These are phyloP conservation scores for Reticulascus tulasneorum DNA, from an alignment of 2,329 filamentous ascomycete genomes.

Conservation along the genomic window DNA sequence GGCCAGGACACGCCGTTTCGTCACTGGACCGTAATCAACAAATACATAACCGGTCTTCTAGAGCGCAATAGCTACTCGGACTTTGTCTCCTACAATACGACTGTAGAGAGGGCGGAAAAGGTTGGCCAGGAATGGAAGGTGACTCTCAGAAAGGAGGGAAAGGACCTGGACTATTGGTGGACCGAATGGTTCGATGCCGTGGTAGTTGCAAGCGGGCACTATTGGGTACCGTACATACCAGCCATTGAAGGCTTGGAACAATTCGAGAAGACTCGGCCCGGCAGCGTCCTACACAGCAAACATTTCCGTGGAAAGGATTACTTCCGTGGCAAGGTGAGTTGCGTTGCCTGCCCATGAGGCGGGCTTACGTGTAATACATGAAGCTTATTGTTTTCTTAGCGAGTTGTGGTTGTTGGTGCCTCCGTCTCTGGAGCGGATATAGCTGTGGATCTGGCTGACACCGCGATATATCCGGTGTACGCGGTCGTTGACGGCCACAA, in stretches of 20 bases:
- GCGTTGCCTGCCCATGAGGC: background rate
- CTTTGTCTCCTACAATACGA: conserved; percentile 52
- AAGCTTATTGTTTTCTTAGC: conserved; percentile 33
- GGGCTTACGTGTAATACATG: background rate
- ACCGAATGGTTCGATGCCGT: conserved; percentile 58
- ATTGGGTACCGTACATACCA: conserved; percentile 54
- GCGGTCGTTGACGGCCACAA: conserved; percentile 46
- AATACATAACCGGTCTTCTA: conserved; percentile 51
- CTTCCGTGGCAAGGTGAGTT: conserved; percentile 40
- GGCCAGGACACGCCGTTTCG: conserved; percentile 58
- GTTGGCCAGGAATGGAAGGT: conserved; percentile 47
- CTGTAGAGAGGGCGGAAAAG: conserved; percentile 56
- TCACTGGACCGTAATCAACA: conserved; percentile 53
- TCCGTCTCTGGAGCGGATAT: conserved; percentile 64
- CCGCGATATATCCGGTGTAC: conserved; percentile 43
- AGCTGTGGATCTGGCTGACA: conserved; percentile 45
- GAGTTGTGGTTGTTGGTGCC: conserved; percentile 58
- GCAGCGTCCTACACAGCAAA: conserved; percentile 52
- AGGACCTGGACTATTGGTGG: conserved; percentile 54
- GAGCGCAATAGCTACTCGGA: conserved; percentile 49
- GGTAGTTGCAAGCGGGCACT: conserved; percentile 58
- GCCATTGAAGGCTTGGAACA: conserved; percentile 43
- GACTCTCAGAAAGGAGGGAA: conserved; percentile 39
- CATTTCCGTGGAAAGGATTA: conserved; percentile 43
- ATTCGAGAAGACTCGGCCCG: conserved; percentile 40